phyloP scores from a whole-genome alignment of 2,329 filamentous ascomycete species.

The Aspergillus aculeatus region DNA sequence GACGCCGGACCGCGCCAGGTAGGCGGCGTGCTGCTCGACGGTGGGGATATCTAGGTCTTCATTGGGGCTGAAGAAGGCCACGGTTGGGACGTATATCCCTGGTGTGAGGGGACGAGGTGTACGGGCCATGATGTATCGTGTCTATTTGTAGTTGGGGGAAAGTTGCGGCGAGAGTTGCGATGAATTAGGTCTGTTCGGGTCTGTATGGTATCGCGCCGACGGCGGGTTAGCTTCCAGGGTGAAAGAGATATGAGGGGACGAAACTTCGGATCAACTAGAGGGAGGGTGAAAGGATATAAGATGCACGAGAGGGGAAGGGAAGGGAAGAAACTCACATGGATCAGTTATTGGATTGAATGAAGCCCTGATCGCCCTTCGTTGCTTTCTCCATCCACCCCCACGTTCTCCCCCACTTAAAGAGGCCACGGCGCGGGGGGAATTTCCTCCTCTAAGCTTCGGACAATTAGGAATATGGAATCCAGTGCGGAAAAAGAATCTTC shows the following conservation, averaged over 20 bases:
- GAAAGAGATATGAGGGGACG: neutral
- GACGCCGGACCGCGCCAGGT: conserved; percentile 70
- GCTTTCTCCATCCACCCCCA: neutral
- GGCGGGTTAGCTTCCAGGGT: neutral
- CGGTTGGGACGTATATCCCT: conserved; percentile 70
- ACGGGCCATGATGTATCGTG: conserved; percentile 20
- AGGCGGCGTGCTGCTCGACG: conserved; percentile 60
- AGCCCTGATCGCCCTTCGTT: neutral
- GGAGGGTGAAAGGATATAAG: neutral
- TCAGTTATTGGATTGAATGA: neutral
- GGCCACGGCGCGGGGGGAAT: neutral
- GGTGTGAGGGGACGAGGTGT: conserved; percentile 31
- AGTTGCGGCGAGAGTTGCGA: neutral
- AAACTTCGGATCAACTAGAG: neutral
- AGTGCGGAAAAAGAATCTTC: neutral
- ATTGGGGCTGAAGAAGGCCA: conserved; percentile 67
- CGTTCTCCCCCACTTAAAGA: neutral
- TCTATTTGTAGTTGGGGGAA: neutral
- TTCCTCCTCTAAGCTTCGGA: neutral
- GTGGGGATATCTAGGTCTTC: conserved; percentile 67
- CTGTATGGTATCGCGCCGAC: no score
- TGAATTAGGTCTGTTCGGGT: neutral
- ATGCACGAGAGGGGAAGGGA: no score
- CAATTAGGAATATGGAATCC: neutral
- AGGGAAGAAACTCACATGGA: no score